Evolutionary conservation across 768 basidiomycete species (phyloP), one percentile per base, ranked within the genome.

Genomic region (Auricularia cornea): DNA sequence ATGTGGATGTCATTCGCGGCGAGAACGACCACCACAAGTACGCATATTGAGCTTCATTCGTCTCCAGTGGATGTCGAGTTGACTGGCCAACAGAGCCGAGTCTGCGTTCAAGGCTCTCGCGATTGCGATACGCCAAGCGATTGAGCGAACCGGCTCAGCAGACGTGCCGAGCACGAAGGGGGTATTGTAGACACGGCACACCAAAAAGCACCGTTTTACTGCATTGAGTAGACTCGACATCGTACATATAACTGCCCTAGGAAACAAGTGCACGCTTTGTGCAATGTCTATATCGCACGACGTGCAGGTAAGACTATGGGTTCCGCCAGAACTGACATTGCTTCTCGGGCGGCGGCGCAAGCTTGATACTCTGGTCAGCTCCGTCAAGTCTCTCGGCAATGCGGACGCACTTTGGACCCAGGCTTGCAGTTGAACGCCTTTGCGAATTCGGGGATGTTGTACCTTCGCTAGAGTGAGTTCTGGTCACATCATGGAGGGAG

Each of bases 31-130:
- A 99, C 74, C 97, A 98, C 76, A 86, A 91, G 96, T 94, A 70
- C 64, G 86, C 72, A 33, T 35, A 5, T 14, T 29, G 14, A 14
- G 31, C 23, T 18, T 56, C 16, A 35, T 16, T 12, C n/a, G 10
- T 16, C 18, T 16, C 20, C 16, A 14, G n/a, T 20, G 51, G 57
- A 3, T 29, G 26, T 44, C 16, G 16, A 38, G 16, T 60, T 51
- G 60, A 59, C 40, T 51, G 59, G 4, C 10, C 40, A 33, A 18
- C 69, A 98, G 97, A 61, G 87, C 95, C 14, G 97, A 99, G 75
- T 94, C 95, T 3, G 94, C 96, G 3, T 99, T 99, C 84, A 99
- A 99, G 76, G 96, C 97, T 1, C 76, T 98, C 23, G 97, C 97
- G 0, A 79, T 99, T 38, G 97, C 96, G 10, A 94, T 99, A 67